phyloP scores from a whole-genome alignment of 257 asterid genomes.

The Orobanche coerulescens region DNA sequence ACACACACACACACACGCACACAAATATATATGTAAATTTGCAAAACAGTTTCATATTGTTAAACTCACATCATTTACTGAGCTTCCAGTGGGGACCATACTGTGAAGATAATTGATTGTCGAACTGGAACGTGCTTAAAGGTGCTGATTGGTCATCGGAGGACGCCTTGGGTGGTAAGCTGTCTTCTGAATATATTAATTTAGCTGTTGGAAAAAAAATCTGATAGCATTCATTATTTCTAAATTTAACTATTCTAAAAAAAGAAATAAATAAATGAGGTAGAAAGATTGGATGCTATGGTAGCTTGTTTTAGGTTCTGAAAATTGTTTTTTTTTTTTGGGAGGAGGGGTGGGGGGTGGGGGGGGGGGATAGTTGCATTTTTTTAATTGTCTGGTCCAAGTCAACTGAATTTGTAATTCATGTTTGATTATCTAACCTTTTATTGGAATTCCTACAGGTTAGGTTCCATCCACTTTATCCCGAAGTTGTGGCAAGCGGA shows the following conservation, averaged over 20 bases:
- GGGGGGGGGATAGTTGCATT: not conserved
- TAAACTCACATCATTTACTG: conserved; percentile 1
- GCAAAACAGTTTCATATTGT: not conserved
- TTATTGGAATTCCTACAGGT: conserved; percentile 53
- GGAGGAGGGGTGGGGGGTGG: no score
- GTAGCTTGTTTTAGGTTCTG: conserved; percentile 5
- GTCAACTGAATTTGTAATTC: not conserved
- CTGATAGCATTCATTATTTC: not conserved
- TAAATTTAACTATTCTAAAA: not conserved
- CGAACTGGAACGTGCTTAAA: conserved; percentile 87
- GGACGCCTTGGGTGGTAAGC: conserved; percentile 99
- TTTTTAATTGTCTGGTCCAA: not conserved
- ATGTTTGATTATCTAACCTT: conserved; percentile 23
- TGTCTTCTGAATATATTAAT: conserved; percentile 21
- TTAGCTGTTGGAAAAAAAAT: not conserved
- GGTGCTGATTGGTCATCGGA: conserved; percentile 94
- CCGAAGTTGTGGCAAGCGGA: conserved; percentile 92
- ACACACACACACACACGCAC: not conserved
- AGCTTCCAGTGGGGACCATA: conserved; percentile 86
- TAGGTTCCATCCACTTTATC: conserved; percentile 84
- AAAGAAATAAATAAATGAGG: not conserved
- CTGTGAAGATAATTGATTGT: conserved; percentile 88
- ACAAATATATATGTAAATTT: not conserved
- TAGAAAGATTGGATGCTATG: not conserved
- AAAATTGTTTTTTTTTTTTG: not conserved